Conservation (phyloP, 75 land plant species). For the Sequoia sempervirens region DNA sequence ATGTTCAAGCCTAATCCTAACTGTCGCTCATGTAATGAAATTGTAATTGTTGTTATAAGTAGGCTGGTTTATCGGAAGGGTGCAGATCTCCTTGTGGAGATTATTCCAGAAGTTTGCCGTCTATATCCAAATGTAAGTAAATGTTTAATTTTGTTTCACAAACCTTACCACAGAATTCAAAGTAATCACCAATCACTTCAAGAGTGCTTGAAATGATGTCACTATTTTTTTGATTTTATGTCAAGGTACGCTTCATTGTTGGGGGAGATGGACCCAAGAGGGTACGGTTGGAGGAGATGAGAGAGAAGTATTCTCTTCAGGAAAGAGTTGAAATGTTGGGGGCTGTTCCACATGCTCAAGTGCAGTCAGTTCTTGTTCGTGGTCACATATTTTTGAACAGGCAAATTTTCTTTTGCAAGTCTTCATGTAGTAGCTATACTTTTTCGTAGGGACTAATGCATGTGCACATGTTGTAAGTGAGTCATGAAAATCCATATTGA, state of each 20-base stretch:
- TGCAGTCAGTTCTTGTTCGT: constrained; percentile 81
- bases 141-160: neutral
- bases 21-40: constrained; percentile 39
- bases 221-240: neutral
- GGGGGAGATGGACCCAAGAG: constrained; percentile 99
- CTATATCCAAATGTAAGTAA: constrained; percentile 73
- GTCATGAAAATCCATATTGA: neutral
- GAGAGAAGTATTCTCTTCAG: constrained; percentile 95
- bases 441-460: neutral
- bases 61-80: constrained; percentile 97
- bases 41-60: constrained; percentile 94
- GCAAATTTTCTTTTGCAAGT: constrained; percentile 18
- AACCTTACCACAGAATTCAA: neutral
- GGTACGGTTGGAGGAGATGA: constrained; percentile 97
- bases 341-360: constrained; percentile 95
- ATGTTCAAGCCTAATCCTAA: constrained; percentile 87
- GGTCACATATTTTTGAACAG: constrained; percentile 98
- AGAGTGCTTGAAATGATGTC: neutral
- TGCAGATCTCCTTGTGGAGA: constrained; percentile 97
- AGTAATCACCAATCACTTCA: neutral
- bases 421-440: neutral
- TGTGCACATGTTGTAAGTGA: neutral
- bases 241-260: constrained; percentile 86
- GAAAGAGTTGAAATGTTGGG: constrained; percentile 99
- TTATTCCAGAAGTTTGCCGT: constrained; percentile 95